Conservation (phyloP, 441 rosid genomes). For the Jatropha multifida region DNA sequence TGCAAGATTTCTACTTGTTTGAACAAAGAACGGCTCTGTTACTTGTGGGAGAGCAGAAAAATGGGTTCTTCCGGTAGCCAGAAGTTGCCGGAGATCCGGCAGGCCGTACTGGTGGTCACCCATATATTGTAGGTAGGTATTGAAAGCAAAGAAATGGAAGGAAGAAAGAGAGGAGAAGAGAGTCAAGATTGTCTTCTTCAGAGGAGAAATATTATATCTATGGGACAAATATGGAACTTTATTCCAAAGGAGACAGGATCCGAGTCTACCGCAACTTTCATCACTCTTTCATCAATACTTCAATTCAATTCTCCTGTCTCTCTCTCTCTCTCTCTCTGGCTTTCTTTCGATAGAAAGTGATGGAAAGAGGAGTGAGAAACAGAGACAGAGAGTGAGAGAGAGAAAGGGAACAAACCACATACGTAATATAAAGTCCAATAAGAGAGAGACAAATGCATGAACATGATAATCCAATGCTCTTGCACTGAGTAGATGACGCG, state of each 20-base stretch:
- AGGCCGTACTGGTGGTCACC: constrained; percentile 39
- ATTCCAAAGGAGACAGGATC: constrained; percentile 49
- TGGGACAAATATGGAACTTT: constrained; percentile 22
- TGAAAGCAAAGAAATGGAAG: not conserved
- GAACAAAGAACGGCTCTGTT: constrained; percentile 31
- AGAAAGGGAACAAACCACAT: not conserved
- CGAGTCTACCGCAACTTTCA: constrained; percentile 63
- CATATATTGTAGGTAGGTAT: constrained; percentile 12
- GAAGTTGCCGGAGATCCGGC: constrained; percentile 42
- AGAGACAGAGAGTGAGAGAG: not conserved
- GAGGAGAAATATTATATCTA: not conserved
- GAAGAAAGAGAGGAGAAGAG: not conserved
- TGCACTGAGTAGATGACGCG: constrained; percentile 32
- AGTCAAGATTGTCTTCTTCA: constrained; percentile 2
- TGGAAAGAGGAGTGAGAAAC: too few species aligned
- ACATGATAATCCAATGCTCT: constrained; percentile 9
- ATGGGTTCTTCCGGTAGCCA: constrained; percentile 31
- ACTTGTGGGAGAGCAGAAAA: constrained; percentile 28
- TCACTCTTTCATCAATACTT: constrained; percentile 36
- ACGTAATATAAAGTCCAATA: constrained; percentile 25
- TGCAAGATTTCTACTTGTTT: constrained; percentile 21
- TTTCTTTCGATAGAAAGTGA: not conserved
- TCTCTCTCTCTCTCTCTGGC: not conserved
- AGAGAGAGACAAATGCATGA: constrained; percentile 27
- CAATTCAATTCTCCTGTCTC: not conserved